These are phyloP conservation scores for Chrysosporium queenslandicum DNA, from an alignment of 2,329 filamentous ascomycete genomes.

Conservation along the genomic window DNA sequence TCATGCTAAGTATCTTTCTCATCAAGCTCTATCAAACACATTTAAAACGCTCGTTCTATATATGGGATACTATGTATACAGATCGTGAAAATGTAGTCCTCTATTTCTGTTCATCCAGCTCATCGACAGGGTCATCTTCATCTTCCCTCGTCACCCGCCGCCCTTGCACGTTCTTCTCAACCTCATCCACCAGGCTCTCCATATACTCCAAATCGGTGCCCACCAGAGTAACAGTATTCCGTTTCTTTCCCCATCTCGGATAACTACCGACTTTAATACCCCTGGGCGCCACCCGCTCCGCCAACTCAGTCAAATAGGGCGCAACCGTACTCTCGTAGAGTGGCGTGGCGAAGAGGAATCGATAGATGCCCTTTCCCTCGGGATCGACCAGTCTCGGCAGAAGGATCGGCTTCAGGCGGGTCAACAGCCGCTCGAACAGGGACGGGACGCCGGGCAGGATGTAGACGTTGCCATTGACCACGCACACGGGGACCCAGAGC, in stretches of 20 bases:
- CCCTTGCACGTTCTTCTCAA: slow-evolving; percentile 66
- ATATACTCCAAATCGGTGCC: slow-evolving; percentile 64
- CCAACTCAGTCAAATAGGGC: slow-evolving; percentile 68
- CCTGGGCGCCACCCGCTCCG: slow-evolving; percentile 58
- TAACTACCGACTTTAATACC: slow-evolving; percentile 94
- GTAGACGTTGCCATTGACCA: slow-evolving; percentile 88
- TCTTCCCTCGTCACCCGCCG: slow-evolving; percentile 60
- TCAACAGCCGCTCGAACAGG: slow-evolving; percentile 69
- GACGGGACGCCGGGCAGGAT: slow-evolving; percentile 83
- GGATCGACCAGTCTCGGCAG: slow-evolving; percentile 65
- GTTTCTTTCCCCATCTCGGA: slow-evolving; percentile 77
- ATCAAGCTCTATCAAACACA: no score
- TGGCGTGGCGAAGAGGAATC: slow-evolving; percentile 78
- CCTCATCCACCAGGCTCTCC: slow-evolving; percentile 67
- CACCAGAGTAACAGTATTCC: slow-evolving; percentile 85
- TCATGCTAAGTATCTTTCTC: no score
- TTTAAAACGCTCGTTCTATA: no score
- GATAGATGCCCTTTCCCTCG: slow-evolving; percentile 66
- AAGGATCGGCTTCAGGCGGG: slow-evolving; percentile 62
- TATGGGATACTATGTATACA: no score
- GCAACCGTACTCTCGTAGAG: slow-evolving; percentile 78
- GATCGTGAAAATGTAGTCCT: no score
- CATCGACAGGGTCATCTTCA: slow-evolving; percentile 49
- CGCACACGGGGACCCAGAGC: slow-evolving; percentile 79
- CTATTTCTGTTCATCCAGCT: slow-evolving; percentile 21